A percentile compares a stretch with the other conserved stretches of the same genome.
phyloP scores from a whole-genome alignment of 108 stramenopile genomes.

The Cyclotella distinguenda region DNA sequence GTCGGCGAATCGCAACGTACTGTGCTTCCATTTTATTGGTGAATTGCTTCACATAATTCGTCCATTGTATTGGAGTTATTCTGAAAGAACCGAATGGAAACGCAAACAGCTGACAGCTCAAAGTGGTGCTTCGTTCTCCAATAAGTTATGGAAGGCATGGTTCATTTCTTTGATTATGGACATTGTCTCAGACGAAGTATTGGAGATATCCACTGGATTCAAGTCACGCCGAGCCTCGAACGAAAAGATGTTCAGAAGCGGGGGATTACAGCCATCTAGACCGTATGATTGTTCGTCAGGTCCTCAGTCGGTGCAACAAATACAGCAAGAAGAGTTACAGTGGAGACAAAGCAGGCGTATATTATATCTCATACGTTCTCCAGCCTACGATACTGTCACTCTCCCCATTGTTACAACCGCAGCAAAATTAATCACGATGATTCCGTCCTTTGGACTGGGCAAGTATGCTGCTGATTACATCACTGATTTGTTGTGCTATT shows the following conservation, averaged over 20 bases:
- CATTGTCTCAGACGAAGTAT: conserved; percentile 30
- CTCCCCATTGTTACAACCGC: conserved; percentile 19
- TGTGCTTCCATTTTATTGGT: conserved; percentile 29
- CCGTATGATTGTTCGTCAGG: background rate
- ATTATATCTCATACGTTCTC: conserved; percentile 42
- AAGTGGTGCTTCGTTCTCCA: conserved; percentile 10
- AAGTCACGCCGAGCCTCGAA: background rate
- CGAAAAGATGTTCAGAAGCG: background rate
- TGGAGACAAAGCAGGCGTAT: conserved; percentile 28
- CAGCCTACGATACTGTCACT: conserved; percentile 32
- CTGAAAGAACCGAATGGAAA: conserved; percentile 19
- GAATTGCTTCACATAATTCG: conserved; percentile 45
- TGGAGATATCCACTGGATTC: conserved; percentile 4
- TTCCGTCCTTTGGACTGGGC: conserved; percentile 41
- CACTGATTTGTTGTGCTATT: conserved; percentile 46
- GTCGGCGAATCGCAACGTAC: conserved; percentile 5
- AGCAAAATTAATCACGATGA: conserved; percentile 26
- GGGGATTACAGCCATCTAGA: background rate
- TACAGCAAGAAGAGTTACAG: conserved; percentile 32
- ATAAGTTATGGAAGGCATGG: conserved; percentile 35
- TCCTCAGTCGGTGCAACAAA: conserved; percentile 20
- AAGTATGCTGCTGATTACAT: conserved; percentile 35
- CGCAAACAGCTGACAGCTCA: background rate
- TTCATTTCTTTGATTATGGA: conserved; percentile 30
- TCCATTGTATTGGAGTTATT: conserved; percentile 44